These are phyloP conservation scores for Mesembryanthemum crystallinum DNA, from an alignment of 148 eudicot genomes.

Conservation along the genomic window DNA sequence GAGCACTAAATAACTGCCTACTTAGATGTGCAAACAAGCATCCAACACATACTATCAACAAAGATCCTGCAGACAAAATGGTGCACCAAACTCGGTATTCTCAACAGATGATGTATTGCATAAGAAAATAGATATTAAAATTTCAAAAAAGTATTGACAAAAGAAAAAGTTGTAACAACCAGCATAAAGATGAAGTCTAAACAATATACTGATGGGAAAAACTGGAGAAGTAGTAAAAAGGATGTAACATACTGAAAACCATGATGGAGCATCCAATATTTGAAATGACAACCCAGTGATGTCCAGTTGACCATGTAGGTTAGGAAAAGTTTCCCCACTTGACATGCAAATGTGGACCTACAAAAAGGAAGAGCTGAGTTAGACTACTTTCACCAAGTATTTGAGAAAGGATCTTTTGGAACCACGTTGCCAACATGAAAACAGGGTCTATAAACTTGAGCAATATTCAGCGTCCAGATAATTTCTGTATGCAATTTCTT, in stretches of 20 bases:
- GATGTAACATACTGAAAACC: conserved; percentile 60
- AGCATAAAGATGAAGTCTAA: background rate
- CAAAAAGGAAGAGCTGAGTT: conserved; percentile 12
- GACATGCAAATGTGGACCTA: conserved; percentile 98
- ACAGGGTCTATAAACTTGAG: background rate
- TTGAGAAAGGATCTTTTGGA: background rate
- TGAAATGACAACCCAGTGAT: conserved; percentile 82
- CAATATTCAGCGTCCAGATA: background rate
- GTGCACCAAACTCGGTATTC: background rate
- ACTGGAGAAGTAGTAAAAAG: background rate
- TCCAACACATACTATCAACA: background rate
- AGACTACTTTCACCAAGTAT: background rate
- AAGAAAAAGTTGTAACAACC: background rate
- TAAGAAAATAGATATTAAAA: no score
- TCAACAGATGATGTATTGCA: background rate
- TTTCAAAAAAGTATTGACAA: background rate
- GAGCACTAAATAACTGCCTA: background rate
- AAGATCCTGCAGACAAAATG: background rate
- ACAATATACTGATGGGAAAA: background rate
- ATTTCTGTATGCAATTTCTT: background rate
- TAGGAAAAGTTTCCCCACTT: conserved; percentile 85
- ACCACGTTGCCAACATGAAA: no score
- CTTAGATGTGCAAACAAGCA: background rate
- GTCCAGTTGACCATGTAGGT: conserved; percentile 96
- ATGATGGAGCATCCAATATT: conserved; percentile 84